These are phyloP conservation scores for Eucalyptus erythrocorys DNA, from an alignment of 345 rosid species.

Conservation along the genomic window DNA sequence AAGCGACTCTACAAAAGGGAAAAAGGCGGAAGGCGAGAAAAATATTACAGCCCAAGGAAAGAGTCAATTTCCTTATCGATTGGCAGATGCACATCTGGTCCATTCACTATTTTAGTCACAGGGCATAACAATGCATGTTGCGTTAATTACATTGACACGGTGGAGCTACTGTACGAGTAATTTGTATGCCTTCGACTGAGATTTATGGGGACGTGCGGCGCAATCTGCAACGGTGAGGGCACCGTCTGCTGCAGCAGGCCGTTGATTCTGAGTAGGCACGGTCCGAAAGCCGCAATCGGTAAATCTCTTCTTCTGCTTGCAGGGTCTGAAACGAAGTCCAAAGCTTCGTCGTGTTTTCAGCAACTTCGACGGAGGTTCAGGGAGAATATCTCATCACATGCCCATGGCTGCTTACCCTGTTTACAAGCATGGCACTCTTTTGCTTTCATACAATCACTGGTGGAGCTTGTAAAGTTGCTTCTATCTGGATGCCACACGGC, in stretches of 20 bases:
- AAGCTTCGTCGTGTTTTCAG: not conserved
- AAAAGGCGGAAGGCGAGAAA: not conserved
- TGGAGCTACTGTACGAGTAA: not conserved
- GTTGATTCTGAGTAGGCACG: too few relatives aligned
- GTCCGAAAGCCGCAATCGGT: too few relatives aligned
- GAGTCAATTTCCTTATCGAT: not conserved
- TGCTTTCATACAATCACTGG: not conserved
- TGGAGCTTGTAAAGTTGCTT: not conserved
- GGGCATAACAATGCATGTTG: not conserved
- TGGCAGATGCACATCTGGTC: not conserved
- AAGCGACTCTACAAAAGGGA: not conserved
- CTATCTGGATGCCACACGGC: not conserved
- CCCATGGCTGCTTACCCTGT: not conserved
- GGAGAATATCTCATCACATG: not conserved
- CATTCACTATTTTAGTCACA: not conserved
- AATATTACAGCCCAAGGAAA: not conserved
- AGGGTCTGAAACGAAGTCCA: not conserved
- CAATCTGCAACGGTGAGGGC: not conserved
- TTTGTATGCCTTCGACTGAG: not conserved
- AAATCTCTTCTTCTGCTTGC: not conserved
- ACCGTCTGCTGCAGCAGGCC: too few relatives aligned
- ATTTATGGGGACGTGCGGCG: not conserved
- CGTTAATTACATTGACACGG: not conserved
- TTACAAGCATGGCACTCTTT: not conserved
- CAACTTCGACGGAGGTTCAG: not conserved